phyloP scores from a whole-genome alignment of 1,284 basidiomycete genomes.

The Ceratobasidium sp. region DNA sequence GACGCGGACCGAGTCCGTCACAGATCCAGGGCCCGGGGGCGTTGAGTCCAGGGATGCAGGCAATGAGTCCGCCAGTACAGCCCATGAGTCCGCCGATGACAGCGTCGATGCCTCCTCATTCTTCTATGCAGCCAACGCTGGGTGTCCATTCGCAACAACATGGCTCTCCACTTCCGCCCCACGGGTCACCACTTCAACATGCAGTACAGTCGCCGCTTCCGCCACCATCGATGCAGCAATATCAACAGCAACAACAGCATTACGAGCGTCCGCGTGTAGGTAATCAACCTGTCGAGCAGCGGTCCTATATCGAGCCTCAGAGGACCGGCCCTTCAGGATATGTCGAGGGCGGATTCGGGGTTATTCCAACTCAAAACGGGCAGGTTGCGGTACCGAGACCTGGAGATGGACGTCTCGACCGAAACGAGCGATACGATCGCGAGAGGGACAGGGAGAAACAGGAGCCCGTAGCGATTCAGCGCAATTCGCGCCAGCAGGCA shows the following conservation, averaged over 20 bases:
- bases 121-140: not conserved
- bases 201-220: constrained; percentile 8
- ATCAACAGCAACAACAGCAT: constrained; percentile 23
- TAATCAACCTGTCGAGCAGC: constrained; percentile 20
- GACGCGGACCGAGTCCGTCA: constrained; percentile 20
- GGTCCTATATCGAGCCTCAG: constrained; percentile 20
- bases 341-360: constrained; percentile 4
- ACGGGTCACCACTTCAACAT: constrained; percentile 22
- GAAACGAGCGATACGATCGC: not conserved
- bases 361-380: constrained; percentile 2
- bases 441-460: constrained; percentile 30
- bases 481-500: constrained; percentile 9
- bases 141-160: not conserved
- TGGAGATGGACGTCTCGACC: constrained; percentile 1
- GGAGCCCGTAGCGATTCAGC: not conserved
- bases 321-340: not conserved
- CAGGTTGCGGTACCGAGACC: constrained; percentile 7
- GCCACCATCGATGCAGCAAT: constrained; percentile 30
- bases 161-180: not conserved
- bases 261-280: constrained; percentile 22
- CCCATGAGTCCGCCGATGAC: constrained; percentile 16
- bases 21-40: not conserved
- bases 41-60: constrained; percentile 14
- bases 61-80: no score
- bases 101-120: not conserved